Evolutionary conservation across 2,329 filamentous ascomycete genomes (phyloP), one percentile per base, ranked within the genome.

Genomic region (Corynespora cassiicola): DNA sequence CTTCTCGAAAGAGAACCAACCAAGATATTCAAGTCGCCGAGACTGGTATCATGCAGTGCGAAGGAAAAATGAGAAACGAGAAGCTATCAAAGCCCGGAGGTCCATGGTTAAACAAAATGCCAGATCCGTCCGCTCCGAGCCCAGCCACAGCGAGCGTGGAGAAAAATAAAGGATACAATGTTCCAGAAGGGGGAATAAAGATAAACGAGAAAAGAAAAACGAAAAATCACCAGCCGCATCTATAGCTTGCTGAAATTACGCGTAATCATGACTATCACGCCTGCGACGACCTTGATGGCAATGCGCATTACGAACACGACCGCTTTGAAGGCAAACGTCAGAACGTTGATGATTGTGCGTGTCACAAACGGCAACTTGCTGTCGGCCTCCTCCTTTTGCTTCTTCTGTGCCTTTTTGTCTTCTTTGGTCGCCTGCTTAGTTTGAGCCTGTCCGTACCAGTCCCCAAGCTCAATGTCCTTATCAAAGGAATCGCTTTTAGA

Each of bases 261-360:
- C n/a, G 58, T 61, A 22, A 66, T 54, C 58, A 67, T 65, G 14
- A 69, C 64, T 2, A 73, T 56, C 6, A 73, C 52, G 3, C 63
- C 65, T 22, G 66, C 56, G 14, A 73, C 57, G 23, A 72, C 56
- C 60, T 70, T 74, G 15, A 75, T 61, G 2, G 58, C 63, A 11
- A 73, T 56, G 32, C 63, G 63, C 6, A 75, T 36, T 27, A 74
- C 61, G 45, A 66, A 73, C 3, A 74, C 66, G 2, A 70, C 61
- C 1, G 65, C 59, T 52, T 72, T 74, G 36, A 75, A 67, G 5
- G 59, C 63, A 47, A 75, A 65, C 0, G 64, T 68, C 21, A 74
- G 40, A 16, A 75, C 44, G 2, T 54, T 55, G 4, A 76, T 60
- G 5, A 73, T 56, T 3, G 63, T 67, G 20, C 68, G 56, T 14